Evolutionary conservation across 441 rosid species (phyloP).

Genomic region (Syzygium syzygioides): DNA sequence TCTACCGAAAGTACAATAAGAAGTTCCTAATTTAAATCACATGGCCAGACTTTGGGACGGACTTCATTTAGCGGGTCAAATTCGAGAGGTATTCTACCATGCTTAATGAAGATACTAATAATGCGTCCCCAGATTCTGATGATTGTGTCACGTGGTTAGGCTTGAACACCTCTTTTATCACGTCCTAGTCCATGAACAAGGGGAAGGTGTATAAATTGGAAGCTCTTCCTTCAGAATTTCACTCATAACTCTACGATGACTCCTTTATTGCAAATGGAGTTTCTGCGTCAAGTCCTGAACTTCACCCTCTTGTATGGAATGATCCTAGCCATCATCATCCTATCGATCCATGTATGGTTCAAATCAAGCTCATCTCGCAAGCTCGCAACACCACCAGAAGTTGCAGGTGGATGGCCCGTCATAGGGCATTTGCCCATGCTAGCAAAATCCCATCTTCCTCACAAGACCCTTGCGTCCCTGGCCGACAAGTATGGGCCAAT

Average conservation of each 20-base stretch:
- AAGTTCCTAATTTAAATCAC: not conserved
- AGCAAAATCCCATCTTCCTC: not conserved
- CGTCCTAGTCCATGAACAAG: not conserved
- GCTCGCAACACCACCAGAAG: not conserved
- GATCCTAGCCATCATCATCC: not conserved
- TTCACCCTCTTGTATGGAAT: not conserved
- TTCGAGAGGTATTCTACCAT: not conserved
- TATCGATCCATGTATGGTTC: not conserved
- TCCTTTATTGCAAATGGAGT: not conserved
- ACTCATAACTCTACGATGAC: not conserved
- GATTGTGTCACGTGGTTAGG: not conserved
- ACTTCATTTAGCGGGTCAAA: not conserved
- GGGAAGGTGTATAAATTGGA: not conserved
- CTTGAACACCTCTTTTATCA: not conserved
- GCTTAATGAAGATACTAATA: not conserved
- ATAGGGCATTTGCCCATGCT: not conserved
- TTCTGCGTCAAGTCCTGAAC: not conserved
- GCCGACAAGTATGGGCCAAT: slow-evolving; percentile 37
- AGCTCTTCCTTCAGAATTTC: not conserved
- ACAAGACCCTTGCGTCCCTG: slow-evolving; percentile 15
- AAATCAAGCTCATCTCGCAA: not conserved
- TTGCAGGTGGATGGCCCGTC: not conserved
- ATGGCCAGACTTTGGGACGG: too few relatives aligned
- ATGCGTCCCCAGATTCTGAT: not conserved
- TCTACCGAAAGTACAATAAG: not conserved